Base-by-base conservation (phyloP, 805 yeast genomes). In the Candida endomychidarum region DNA sequence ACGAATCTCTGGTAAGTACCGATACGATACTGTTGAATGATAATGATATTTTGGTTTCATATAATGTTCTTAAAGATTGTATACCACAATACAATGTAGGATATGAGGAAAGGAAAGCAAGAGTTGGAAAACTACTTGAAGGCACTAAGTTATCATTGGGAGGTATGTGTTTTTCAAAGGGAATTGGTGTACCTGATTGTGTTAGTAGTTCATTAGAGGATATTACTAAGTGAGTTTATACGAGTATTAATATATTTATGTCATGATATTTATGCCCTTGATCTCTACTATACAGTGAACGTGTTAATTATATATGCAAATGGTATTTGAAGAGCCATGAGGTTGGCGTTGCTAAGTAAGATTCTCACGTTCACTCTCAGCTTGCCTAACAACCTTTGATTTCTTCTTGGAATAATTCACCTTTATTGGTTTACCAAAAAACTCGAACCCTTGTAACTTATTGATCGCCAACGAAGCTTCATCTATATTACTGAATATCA, bases 171-270 rank as follows among this genome's bases (percentile, higher is more conserved):
- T 63, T 58, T 47, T 85, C 88, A 7, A 77, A 74, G 31, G 91
- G 95, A 1, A 80, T 87, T 7, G 96, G 96, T 1, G 90, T 90
- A 2, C 96, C 96, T 1, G 96, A 90, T 61, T 83, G 90, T 47
- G 82, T 87, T 1, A 59, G 77, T 22, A 79, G 81, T 52, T 76
- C 83, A 3, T 70, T 84, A 39, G 74, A 71, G 35, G 77, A 71
- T 41, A n/a, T n/a, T n/a, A n/a, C n/a, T n/a, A n/a, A n/a, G n/a
- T n/a, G n/a, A n/a, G n/a, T n/a, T n/a, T n/a, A n/a, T n/a, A n/a
- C n/a, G n/a, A n/a, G n/a, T n/a, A n/a, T n/a, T n/a, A n/a, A n/a
- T n/a, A n/a, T n/a, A n/a, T n/a, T n/a, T n/a, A n/a, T n/a, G n/a
- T n/a, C n/a, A n/a, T n/a, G n/a, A n/a, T n/a, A n/a, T n/a, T n/a